Evolutionary conservation across 139 green algal genomes (phyloP), one percentile per base, ranked within the genome.

Genomic region (Nannochloris sp.): DNA sequence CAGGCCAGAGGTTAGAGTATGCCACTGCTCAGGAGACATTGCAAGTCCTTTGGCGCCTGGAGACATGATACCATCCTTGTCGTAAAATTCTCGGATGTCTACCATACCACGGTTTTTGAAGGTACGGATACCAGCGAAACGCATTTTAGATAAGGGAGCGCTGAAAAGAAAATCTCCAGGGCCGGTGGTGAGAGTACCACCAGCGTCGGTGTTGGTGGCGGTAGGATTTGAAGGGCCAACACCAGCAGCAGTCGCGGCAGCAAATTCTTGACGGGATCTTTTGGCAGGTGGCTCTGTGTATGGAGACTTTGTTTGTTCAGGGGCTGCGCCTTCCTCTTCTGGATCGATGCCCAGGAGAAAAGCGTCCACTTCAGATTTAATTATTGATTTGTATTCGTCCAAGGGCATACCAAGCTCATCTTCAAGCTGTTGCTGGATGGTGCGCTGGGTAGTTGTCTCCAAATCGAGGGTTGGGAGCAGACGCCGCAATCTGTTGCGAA

Each of bases 11-110:
- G 33, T 24, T 23, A 73, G 66, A 37, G 35, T 59, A 30, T 23
- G 29, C 74, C 74, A 84, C 25, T 83, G 70, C 2, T 31, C 1
- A 3, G 37, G 30, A 9, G 54, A 54, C 30, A 86, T 46, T 4
- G 54, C 42, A 38, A 84, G 71, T 37, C 80, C 70, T 34, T 84
- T 86, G 47, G 64, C 69, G 33, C 76, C 75, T 25, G 76, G 69
- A n/a, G 15, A 23, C 13, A 74, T 60, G 61, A 65, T 24, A 30
- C 33, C 44, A 9, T 73, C 68, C 72, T 89, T 83, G 4, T 78
- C 57, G 30, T 87, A 88, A 32, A 61, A 87, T 37, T 83, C 69
- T 27, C 81, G 46, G 39, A 88, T 42, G 45, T 87, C 72, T 8
- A 74, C 68, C 25, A 78, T 53, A 37, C 19, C 25, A 8, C 64